phyloP scores from a whole-genome alignment of 2,329 filamentous ascomycete species.

The Hypoxylon sp. region DNA sequence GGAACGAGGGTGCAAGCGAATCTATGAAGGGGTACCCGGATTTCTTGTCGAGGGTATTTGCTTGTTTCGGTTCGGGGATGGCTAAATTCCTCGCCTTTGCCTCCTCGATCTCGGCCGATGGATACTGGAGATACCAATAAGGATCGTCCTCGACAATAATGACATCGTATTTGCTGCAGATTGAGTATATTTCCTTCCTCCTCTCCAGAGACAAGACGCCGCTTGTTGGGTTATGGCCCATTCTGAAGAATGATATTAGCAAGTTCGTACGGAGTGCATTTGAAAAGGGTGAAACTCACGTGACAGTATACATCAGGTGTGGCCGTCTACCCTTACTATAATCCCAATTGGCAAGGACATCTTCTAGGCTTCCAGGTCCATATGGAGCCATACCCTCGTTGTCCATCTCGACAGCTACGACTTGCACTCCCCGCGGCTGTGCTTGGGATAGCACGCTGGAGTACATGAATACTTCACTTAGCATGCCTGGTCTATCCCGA shows the following conservation, averaged over 20 bases:
- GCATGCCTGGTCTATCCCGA: conserved; percentile 78
- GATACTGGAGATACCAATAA: conserved; percentile 95
- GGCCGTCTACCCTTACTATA: conserved; percentile 79
- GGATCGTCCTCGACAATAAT: conserved; percentile 95
- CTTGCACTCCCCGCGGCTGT: conserved; percentile 77
- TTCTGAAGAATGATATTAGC: conserved; percentile 62
- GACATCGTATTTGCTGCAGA: conserved; percentile 88
- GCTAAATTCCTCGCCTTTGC: conserved; percentile 63
- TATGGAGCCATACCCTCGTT: conserved; percentile 82
- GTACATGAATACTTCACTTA: conserved; percentile 87
- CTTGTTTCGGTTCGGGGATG: conserved; percentile 54
- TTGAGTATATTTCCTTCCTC: conserved; percentile 81
- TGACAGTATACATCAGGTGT: conserved; percentile 90
- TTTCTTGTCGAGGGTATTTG: conserved; percentile 56
- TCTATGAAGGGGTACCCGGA: conserved; percentile 85
- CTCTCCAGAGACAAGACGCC: conserved; percentile 80
- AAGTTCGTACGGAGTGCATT: background rate
- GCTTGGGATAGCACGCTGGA: conserved; percentile 80
- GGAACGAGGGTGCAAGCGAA: conserved; percentile 84
- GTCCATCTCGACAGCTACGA: conserved; percentile 83
- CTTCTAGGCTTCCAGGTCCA: conserved; percentile 80
- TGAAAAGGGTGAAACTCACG: conserved; percentile 67
- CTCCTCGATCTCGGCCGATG: conserved; percentile 72
- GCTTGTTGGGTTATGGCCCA: conserved; percentile 91
- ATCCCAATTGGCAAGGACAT: conserved; percentile 89